phyloP scores from a whole-genome alignment of 1,139 yeast species.

The Sugiyamaella grinbergsii region DNA sequence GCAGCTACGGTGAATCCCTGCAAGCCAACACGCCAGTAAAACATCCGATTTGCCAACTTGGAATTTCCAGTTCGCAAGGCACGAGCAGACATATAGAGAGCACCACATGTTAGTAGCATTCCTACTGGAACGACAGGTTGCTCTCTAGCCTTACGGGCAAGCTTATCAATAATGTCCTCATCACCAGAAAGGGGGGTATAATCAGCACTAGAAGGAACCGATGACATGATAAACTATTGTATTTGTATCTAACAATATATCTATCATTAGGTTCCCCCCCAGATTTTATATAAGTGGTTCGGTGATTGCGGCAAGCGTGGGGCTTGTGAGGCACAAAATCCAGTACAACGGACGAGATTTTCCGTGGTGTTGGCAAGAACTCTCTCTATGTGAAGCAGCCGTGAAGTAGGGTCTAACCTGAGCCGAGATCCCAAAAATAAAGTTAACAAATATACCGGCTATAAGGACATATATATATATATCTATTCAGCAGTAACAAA shows the following conservation, averaged over 20 bases:
- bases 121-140: constrained; percentile 68
- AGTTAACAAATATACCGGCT: neutral
- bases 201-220: constrained; percentile 10
- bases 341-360: no score
- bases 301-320: neutral
- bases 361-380: no score
- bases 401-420: constrained; percentile 6
- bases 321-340: neutral
- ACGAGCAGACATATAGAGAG: constrained; percentile 75
- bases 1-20: constrained; percentile 84
- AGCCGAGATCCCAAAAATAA: constrained; percentile 6
- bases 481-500: constrained; percentile 44
- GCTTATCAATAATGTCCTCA: constrained; percentile 34
- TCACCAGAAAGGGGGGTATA: constrained; percentile 19
- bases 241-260: neutral
- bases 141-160: constrained; percentile 41
- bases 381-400: no score
- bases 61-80: constrained; percentile 75
- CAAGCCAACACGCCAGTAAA: constrained; percentile 84
- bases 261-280: neutral
- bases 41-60: constrained; percentile 77
- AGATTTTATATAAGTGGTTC: no score
- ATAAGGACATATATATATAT: neutral
- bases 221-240: constrained; percentile 8
- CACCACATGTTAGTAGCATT: constrained; percentile 73